Percentiles rank a stretch among this genome's conserved stretches.
phyloP scores from a whole-genome alignment of 495 filamentous ascomycete genomes.

The Aspergillus hancockii region DNA sequence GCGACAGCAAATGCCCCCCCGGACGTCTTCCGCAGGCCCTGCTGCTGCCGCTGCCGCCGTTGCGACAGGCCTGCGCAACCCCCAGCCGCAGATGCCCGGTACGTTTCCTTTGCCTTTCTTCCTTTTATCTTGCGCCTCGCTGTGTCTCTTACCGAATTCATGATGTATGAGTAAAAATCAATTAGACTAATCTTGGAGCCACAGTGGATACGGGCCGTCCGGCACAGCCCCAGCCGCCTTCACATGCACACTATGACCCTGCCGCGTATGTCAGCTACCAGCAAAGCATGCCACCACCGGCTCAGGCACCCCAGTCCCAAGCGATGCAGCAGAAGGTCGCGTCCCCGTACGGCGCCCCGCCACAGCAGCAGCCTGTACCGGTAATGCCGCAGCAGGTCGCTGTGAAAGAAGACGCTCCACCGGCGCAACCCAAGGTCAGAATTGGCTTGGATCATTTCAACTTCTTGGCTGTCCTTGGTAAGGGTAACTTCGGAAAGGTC shows the following conservation, averaged over 20 bases:
- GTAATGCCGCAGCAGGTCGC: slow-evolving; percentile 29
- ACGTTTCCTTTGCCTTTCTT: slow-evolving; percentile 25
- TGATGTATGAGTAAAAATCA: neutral
- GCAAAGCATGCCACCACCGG: slow-evolving; percentile 31
- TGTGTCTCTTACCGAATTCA: neutral
- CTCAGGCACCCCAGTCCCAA: slow-evolving; percentile 26
- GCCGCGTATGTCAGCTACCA: slow-evolving; percentile 67
- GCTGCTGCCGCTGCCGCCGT: slow-evolving; percentile 38
- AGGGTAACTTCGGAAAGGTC: slow-evolving; percentile 99
- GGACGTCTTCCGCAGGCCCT: slow-evolving; percentile 33
- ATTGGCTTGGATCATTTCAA: slow-evolving; percentile 99
- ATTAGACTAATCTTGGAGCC: neutral
- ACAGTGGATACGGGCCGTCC: slow-evolving; percentile 35
- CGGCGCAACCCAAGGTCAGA: slow-evolving; percentile 68
- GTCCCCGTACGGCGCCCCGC: slow-evolving; percentile 35
- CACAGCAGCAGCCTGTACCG: slow-evolving; percentile 47
- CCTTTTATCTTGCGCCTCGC: neutral
- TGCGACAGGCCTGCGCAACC: slow-evolving; percentile 33
- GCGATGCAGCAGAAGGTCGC: slow-evolving; percentile 17
- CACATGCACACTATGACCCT: slow-evolving; percentile 71
- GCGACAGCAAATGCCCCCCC: slow-evolving; percentile 38
- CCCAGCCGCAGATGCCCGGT: slow-evolving; percentile 36
- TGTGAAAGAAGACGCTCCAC: slow-evolving; percentile 51
- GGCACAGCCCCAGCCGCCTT: slow-evolving; percentile 49
- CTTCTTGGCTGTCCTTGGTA: slow-evolving; percentile 96